Evolutionary conservation across 2,329 filamentous ascomycete genomes (phyloP), one percentile per base, ranked within the genome.

Genomic region (Ciborinia camelliae): DNA sequence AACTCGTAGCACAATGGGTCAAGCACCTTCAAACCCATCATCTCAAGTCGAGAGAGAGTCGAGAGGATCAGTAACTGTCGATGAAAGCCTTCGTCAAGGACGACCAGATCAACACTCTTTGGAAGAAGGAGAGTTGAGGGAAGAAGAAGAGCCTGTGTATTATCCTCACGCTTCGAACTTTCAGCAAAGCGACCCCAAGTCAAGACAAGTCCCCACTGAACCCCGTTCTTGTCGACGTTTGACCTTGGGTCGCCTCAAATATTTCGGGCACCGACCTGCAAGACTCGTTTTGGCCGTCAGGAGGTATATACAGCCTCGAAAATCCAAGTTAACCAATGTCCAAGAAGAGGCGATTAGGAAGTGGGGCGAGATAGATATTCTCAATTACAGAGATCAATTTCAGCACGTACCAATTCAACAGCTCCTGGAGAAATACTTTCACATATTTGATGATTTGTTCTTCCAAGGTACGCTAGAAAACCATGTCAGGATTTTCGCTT

Each of bases 381-480:
- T 57, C 18, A 32, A 45, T 32, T 30, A 10, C 20, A 41, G 26
- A 14, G 28, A 57, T 43, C 39, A 43, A 15, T 9, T n/a, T 32
- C 26, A 7, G 1, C 39, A 30, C 12, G 10, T 43, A 45, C 28
- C 26, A 45, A 43, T 28, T 12, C 3, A 50, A 30, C 14, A 6
- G 1, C 12, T 60, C 9, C 28, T 60, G 14, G 30, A 60, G 20
- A 37, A 35, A 23, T 35, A 48, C 9, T 60, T 60, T n/a, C 43
- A 35, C 57, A 35, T 60, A 8, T 60, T 60, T 10, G 30, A 60
- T 37, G 43, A 37, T 18, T 48, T 60, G 3, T 60, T 60, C 30
- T 60, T 50, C 15, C 3, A 30, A 4, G 30, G 57, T 7, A 50
- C 43, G 0, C 10, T 60, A 1, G 9, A 14, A 6, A 32, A 37